phyloP scores from a whole-genome alignment of 176 grass and related monocot genomes.

The Microstegium vimineum region DNA sequence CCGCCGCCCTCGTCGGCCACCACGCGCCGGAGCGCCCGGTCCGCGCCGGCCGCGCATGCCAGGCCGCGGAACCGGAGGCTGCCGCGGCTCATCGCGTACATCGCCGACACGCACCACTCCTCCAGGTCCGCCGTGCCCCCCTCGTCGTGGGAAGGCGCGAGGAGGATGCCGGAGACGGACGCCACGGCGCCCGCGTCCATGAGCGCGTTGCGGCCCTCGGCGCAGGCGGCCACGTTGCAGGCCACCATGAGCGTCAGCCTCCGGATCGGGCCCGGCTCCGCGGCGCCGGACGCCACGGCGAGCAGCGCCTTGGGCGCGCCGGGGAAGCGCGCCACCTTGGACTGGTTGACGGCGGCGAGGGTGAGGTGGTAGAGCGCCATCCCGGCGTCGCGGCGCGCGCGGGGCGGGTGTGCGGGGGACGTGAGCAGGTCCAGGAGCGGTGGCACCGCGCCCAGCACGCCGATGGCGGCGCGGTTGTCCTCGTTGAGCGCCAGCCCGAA shows the following conservation, averaged over 20 bases:
- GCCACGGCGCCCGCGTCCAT: conserved; percentile 73
- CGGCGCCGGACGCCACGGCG: conserved; percentile 18
- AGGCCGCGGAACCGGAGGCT: conserved; percentile 74
- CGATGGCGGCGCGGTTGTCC: conserved; percentile 91
- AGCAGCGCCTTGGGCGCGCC: conserved; percentile 55
- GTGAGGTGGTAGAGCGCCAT: conserved; percentile 90
- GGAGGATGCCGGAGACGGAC: conserved; percentile 46
- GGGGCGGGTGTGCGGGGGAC: conserved; percentile 11
- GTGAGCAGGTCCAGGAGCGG: conserved; percentile 67
- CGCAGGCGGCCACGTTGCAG: conserved; percentile 60
- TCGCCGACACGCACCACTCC: conserved; percentile 64
- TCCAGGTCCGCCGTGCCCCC: conserved; percentile 24
- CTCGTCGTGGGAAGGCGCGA: background rate
- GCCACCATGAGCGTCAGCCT: conserved; percentile 76
- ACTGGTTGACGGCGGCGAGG: conserved; percentile 58
- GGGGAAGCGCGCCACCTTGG: conserved; percentile 55
- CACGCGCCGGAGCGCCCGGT: conserved; percentile 54
- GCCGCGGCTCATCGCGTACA: conserved; percentile 82
- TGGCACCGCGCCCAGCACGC: conserved; percentile 68
- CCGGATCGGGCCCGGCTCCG: conserved; percentile 33
- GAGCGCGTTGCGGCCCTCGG: conserved; percentile 63
- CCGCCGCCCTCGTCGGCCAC: conserved; percentile 43
- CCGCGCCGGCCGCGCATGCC: conserved; percentile 54
- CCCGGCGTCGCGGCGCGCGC: conserved; percentile 66
- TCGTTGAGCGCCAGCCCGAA: conserved; percentile 72